A percentile compares a stretch with the other conserved stretches of the same genome.
These are phyloP conservation scores for Calocera viscosa DNA, from an alignment of 768 basidiomycete species.

Conservation along the genomic window DNA sequence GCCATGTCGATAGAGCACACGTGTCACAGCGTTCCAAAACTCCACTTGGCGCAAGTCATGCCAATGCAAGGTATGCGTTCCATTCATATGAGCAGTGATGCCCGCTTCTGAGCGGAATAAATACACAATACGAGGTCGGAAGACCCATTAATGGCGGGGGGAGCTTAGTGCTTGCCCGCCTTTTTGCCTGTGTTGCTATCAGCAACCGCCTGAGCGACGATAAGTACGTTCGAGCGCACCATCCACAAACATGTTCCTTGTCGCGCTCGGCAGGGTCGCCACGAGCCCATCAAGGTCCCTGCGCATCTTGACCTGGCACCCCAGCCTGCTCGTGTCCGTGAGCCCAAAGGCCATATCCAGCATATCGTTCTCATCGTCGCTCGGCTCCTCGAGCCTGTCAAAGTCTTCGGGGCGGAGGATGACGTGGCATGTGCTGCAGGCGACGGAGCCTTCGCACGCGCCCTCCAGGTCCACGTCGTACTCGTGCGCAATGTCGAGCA, in stretches of 20 bases:
- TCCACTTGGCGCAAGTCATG: background rate
- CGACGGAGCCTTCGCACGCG: conserved; percentile 92
- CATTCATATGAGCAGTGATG: background rate
- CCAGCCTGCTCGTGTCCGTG: conserved; percentile 73
- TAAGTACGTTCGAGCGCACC: conserved; percentile 37
- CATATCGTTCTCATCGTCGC: conserved; percentile 98
- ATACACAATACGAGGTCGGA: background rate
- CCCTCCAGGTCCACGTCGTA: conserved; percentile 95
- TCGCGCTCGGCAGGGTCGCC: conserved; percentile 77
- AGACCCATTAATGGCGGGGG: background rate
- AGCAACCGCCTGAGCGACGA: background rate
- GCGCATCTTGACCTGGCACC: conserved; percentile 50
- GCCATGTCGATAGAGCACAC: too few species aligned
- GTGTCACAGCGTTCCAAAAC: background rate
- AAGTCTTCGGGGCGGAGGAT: conserved; percentile 72
- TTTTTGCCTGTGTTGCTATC: conserved; percentile 13
- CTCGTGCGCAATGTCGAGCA: conserved; percentile 84
- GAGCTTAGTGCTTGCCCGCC: conserved; percentile 9
- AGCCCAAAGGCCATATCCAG: conserved; percentile 95
- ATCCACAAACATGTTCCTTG: conserved; percentile 95
- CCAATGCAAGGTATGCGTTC: background rate
- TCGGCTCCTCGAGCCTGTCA: conserved; percentile 79
- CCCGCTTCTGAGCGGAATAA: background rate
- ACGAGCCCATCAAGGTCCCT: conserved; percentile 73
- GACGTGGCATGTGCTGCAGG: conserved; percentile 95